A percentile compares a stretch with the other conserved stretches of the same genome.
These are phyloP conservation scores for Aspergillus sp. DNA, from an alignment of 2,329 filamentous ascomycete genomes.

Conservation along the genomic window DNA sequence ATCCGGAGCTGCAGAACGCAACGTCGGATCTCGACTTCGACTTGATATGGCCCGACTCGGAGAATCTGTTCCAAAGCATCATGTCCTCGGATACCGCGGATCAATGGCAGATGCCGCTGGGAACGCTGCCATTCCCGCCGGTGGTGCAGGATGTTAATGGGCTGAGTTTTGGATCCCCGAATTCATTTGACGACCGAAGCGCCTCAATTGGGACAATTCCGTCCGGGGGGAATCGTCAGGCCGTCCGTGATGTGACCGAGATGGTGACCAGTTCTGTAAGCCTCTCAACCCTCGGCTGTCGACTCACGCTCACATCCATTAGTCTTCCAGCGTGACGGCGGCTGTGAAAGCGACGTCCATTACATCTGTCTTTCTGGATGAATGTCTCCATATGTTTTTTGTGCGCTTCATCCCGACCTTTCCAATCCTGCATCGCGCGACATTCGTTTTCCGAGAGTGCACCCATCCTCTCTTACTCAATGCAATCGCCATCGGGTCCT, in stretches of 20 bases:
- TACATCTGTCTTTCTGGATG: constrained; percentile 38
- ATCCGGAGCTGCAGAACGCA: constrained; percentile 14
- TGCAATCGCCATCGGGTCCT: constrained; percentile 38
- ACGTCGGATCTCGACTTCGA: constrained; percentile 30
- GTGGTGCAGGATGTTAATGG: constrained; percentile 20
- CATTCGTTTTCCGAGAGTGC: constrained; percentile 38
- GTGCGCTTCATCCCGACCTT: constrained; percentile 39
- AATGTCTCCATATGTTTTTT: constrained; percentile 41
- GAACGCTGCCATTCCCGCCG: constrained; percentile 31
- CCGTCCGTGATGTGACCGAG: constrained; percentile 38
- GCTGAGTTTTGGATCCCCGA: constrained; percentile 26
- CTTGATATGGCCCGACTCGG: constrained; percentile 39
- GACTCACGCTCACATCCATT: constrained; percentile 1
- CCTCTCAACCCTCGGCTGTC: not conserved
- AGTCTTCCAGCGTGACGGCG: constrained; percentile 38
- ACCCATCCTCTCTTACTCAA: constrained; percentile 36
- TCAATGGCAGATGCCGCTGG: constrained; percentile 36
- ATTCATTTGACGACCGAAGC: constrained; percentile 28
- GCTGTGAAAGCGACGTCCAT: constrained; percentile 36
- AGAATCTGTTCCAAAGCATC: constrained; percentile 36
- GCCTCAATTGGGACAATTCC: constrained; percentile 31
- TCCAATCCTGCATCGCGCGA: constrained; percentile 36
- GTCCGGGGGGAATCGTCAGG: constrained; percentile 33
- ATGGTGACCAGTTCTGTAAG: constrained; percentile 36
- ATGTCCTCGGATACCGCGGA: constrained; percentile 32